Evolutionary conservation across 176 grass and related monocot genomes (phyloP), one percentile per base, ranked within the genome.

Genomic region (Carex littledalei): DNA sequence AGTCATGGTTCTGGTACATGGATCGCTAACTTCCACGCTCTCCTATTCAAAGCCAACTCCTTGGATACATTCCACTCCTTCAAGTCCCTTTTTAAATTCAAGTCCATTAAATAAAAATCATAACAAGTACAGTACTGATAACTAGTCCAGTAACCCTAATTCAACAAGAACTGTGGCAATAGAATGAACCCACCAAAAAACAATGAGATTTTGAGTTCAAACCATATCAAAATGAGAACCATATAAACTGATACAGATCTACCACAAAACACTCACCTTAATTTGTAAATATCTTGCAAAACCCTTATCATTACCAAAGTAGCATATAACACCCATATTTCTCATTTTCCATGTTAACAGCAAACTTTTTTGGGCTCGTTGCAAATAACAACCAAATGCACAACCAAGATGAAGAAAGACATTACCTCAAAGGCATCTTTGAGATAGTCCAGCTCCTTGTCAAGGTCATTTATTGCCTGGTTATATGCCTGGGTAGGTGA

Each of bases 401-500:
- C 4, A 67, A 54, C 16, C 62, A 87, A 65, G 37, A 24, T 37
- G 3, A 41, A 66, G 45, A 54, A 78, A 55, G 20, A 74, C 22
- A 73, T 17, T 37, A 90, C 88, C 88, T 90, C 85, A 65, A 90
- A 90, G 20, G 47, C 61, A 56, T 73, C 86, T 59, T 90, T 90
- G 18, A 90, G 63, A 84, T 47, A 35, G 3, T 81, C 67, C 29
- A 90, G 88, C 81, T 90, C 88, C 84, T 90, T 84, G 55, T 90
- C 85, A 50, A 90, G 88, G 55, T 90, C 88, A 45, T 90, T 68
- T 39, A 90, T 87, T 43, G 88, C 88, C 80, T 86, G 80, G 6
- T 83, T 73, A 84, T 90, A 90, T 18, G 88, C 88, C 74, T 90
- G 88, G 13, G 88, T 81, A 0, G 88, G 88, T 17, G 88, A 86